A percentile compares a stretch with the other conserved stretches of the same genome.
phyloP scores from a whole-genome alignment of 148 eudicot species.

The Cornus controversa region DNA sequence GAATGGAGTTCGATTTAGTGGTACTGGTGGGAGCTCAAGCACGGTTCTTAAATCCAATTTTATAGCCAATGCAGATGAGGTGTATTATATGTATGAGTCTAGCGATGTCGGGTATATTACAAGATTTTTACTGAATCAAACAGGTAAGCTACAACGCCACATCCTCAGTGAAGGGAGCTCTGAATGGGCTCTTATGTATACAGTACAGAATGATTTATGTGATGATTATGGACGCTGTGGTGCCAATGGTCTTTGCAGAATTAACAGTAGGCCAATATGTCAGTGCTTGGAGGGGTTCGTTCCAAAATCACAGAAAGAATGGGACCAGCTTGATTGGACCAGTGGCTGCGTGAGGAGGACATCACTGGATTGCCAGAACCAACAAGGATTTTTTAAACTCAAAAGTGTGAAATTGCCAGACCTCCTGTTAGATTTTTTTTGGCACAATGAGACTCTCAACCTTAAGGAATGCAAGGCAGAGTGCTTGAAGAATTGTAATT shows the following conservation, averaged over 20 bases:
- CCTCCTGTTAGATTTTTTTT: background rate
- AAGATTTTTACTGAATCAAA: constrained; percentile 12
- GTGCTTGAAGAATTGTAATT: constrained; percentile 17
- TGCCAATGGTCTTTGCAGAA: constrained; percentile 21
- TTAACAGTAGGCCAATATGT: constrained; percentile 11
- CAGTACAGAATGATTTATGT: constrained; percentile 14
- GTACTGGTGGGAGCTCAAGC: background rate
- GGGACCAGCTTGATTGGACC: constrained; percentile 17
- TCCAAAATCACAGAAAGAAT: constrained; percentile 14
- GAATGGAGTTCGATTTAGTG: constrained; percentile 20
- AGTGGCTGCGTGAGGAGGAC: constrained; percentile 17
- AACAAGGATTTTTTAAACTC: background rate
- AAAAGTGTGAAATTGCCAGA: constrained; percentile 10
- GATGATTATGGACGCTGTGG: constrained; percentile 25
- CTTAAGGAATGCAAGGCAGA: constrained; percentile 10
- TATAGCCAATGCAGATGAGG: background rate
- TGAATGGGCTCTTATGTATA: constrained; percentile 15
- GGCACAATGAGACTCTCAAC: background rate
- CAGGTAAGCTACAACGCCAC: constrained; percentile 11
- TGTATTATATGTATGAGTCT: background rate
- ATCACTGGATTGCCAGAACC: constrained; percentile 9
- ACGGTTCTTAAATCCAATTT: background rate
- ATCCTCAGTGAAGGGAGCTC: constrained; percentile 12
- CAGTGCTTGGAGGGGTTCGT: constrained; percentile 23
- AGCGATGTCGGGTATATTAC: background rate